Percentiles rank a stretch among this genome's conserved stretches.
phyloP scores from a whole-genome alignment of 2,329 filamentous ascomycete species.

The Diaporthe sp. region DNA sequence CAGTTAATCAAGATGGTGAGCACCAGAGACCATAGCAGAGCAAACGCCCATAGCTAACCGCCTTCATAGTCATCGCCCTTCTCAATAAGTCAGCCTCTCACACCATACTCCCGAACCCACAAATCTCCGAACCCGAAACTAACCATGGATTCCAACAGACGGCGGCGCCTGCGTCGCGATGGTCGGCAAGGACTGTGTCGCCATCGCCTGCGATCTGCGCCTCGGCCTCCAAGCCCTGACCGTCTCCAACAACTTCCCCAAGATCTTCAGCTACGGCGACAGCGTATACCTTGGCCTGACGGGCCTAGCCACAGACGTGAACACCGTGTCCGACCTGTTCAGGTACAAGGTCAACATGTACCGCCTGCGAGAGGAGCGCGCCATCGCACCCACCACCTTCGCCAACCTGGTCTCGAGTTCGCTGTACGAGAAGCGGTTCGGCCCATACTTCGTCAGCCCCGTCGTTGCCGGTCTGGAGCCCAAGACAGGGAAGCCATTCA shows the following conservation, averaged over 20 bases:
- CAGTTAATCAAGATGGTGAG: constrained; percentile 51
- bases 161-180: constrained; percentile 98
- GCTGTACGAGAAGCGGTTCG: constrained; percentile 96
- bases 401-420: constrained; percentile 93
- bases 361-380: constrained; percentile 95
- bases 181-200: constrained; percentile 99
- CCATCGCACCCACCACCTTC: constrained; percentile 94
- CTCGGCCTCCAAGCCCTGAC: constrained; percentile 97
- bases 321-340: constrained; percentile 95
- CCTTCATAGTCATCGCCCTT: constrained; percentile 83
- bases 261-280: constrained; percentile 98
- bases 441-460: constrained; percentile 95
- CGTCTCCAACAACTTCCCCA: constrained; percentile 99
- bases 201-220: constrained; percentile 98
- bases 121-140: constrained; percentile 38
- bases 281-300: constrained; percentile 92
- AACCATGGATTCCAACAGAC: constrained; percentile 60
- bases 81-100: constrained; percentile 83
- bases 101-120: constrained; percentile 40
- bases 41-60: constrained; percentile 51
- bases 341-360: constrained; percentile 99
- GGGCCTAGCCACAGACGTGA: constrained; percentile 95
- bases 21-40: not conserved
- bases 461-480: constrained; percentile 96
- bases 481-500: constrained; percentile 95